These are phyloP conservation scores for Penicillium sp. DNA, from an alignment of 2,329 filamentous ascomycete species.

Conservation along the genomic window DNA sequence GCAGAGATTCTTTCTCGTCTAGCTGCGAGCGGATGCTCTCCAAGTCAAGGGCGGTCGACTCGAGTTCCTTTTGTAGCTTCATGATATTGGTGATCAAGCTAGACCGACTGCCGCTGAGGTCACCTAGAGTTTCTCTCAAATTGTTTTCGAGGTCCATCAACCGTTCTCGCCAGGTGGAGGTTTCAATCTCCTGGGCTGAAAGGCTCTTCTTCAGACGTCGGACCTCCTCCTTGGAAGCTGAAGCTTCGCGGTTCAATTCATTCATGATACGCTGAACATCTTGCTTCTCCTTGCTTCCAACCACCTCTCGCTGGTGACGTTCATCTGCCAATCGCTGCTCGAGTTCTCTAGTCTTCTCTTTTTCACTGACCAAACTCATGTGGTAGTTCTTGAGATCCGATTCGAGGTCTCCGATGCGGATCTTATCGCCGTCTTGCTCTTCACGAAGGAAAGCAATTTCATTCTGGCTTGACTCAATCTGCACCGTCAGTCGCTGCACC, in stretches of 20 bases:
- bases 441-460: conserved; percentile 95
- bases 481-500: conserved; percentile 80
- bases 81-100: conserved; percentile 83
- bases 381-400: conserved; percentile 77
- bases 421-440: conserved; percentile 96
- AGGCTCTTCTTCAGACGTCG: conserved; percentile 79
- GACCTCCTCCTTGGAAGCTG: conserved; percentile 79
- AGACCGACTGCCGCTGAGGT: conserved; percentile 80
- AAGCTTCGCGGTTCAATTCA: conserved; percentile 83
- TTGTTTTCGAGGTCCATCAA: conserved; percentile 87
- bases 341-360: conserved; percentile 70
- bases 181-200: conserved; percentile 81
- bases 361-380: conserved; percentile 77
- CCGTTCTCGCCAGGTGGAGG: conserved; percentile 85
- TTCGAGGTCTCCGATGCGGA: conserved; percentile 92
- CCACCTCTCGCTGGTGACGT: conserved; percentile 78
- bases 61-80: conserved; percentile 83
- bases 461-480: conserved; percentile 86
- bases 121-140: conserved; percentile 80
- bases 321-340: conserved; percentile 76
- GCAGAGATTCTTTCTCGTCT: conserved; percentile 85
- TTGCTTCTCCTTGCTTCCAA: conserved; percentile 86
- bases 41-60: conserved; percentile 78
- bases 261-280: conserved; percentile 92
- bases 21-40: conserved; percentile 74